Conservation (phyloP, 768 basidiomycete genomes). For the Rickenella mellea region DNA sequence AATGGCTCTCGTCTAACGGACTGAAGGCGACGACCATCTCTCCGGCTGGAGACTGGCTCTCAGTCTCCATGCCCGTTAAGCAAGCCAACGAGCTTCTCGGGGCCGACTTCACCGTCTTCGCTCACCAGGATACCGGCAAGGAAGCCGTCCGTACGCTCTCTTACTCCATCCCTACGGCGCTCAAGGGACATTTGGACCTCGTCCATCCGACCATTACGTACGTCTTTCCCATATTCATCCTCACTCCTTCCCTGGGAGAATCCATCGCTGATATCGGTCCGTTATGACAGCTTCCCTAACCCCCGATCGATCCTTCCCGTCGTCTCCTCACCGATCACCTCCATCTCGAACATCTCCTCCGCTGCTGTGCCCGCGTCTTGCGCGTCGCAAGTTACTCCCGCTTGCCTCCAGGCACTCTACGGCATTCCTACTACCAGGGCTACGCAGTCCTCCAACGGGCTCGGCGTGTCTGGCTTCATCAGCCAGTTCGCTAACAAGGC, state of each 20-base stretch:
- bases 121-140: slow-evolving; percentile 13
- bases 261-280: neutral
- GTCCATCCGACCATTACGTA: slow-evolving; percentile 21
- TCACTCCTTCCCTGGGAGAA: neutral
- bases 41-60: slow-evolving; percentile 19
- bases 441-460: slow-evolving; percentile 17
- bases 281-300: slow-evolving; percentile 5
- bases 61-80: slow-evolving; percentile 15
- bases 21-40: slow-evolving; percentile 12
- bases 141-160: slow-evolving; percentile 17
- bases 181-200: slow-evolving; percentile 16
- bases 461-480: slow-evolving; percentile 24
- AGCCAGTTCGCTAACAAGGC: slow-evolving; percentile 20
- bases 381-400: slow-evolving; percentile 18
- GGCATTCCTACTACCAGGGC: slow-evolving; percentile 23
- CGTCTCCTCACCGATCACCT: slow-evolving; percentile 10
- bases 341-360: slow-evolving; percentile 4
- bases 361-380: slow-evolving; percentile 19
- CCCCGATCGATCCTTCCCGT: slow-evolving; percentile 9
- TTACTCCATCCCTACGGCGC: slow-evolving; percentile 17
- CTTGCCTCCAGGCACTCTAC: slow-evolving; percentile 25
- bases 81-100: slow-evolving; percentile 19
- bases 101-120: slow-evolving; percentile 18
- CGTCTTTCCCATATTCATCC: neutral
- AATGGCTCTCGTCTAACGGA: slow-evolving; percentile 16